Conservation (phyloP, 257 asterid genomes). For the Cynanchum wilfordii region DNA sequence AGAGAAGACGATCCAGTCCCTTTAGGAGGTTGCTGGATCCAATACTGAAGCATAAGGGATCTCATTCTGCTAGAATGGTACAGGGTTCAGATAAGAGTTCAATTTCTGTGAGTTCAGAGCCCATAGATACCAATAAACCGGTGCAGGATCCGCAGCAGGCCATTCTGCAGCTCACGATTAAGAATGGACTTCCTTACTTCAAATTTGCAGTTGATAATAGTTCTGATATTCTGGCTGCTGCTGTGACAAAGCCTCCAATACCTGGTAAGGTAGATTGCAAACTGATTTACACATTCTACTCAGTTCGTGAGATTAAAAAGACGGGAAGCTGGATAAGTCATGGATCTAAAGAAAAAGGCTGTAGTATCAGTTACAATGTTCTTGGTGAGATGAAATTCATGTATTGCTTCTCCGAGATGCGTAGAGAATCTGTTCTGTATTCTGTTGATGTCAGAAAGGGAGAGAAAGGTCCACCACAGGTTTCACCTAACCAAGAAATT, state of each 20-base stretch:
- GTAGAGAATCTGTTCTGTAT: conserved; percentile 61
- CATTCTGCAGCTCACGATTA: conserved; percentile 68
- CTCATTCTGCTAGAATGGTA: conserved; percentile 36
- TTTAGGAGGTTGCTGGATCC: conserved; percentile 84
- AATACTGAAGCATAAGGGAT: conserved; percentile 47
- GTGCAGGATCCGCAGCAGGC: conserved; percentile 52
- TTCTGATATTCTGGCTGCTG: conserved; percentile 70
- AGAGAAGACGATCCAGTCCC: conserved; percentile 68
- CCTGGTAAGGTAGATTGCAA: conserved; percentile 43
- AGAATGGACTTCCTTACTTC: conserved; percentile 70
- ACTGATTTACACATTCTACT: conserved; percentile 62
- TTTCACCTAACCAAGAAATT: conserved; percentile 51
- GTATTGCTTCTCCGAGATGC: conserved; percentile 21
- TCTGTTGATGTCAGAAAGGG: conserved; percentile 41
- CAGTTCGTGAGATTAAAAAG: conserved; percentile 67
- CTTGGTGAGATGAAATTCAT: conserved; percentile 72
- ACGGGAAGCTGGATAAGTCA: conserved; percentile 76
- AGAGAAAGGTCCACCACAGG: conserved; percentile 43
- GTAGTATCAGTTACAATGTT: conserved; percentile 53
- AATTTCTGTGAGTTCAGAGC: conserved; percentile 23
- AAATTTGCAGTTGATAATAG: conserved; percentile 68
- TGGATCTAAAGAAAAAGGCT: conserved; percentile 55
- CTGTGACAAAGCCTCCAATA: conserved; percentile 48
- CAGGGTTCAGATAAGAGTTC: conserved; percentile 24
- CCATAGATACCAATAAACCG: conserved; percentile 26